Percentiles rank a stretch among this genome's conserved stretches.
phyloP scores from a whole-genome alignment of 129 eudicot genomes.

The Calendula officinalis region DNA sequence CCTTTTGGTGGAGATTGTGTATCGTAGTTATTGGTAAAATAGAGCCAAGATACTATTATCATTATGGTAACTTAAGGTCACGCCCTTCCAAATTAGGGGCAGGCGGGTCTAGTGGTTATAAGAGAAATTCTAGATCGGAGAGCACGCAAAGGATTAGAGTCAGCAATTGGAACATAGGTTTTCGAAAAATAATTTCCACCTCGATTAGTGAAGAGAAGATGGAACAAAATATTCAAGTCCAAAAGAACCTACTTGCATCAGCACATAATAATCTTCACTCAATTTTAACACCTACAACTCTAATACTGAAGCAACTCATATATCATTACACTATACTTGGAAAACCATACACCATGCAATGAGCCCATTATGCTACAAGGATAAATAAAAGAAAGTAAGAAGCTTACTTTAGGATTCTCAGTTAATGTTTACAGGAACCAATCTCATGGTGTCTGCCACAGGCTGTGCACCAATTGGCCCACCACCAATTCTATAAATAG shows the following conservation, averaged over 20 bases:
- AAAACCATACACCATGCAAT: neutral
- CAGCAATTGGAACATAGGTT: too few relatives aligned
- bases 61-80: too few relatives aligned
- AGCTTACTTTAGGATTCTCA: conserved; percentile 40
- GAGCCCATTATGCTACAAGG: neutral
- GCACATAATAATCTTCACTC: too few relatives aligned
- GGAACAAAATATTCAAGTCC: neutral
- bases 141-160: too few relatives aligned
- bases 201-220: too few relatives aligned
- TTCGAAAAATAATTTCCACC: too few relatives aligned
- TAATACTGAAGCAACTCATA: neutral
- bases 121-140: too few relatives aligned
- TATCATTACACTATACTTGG: conserved; percentile 8
- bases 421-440: conserved; percentile 64
- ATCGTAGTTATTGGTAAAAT: too few relatives aligned
- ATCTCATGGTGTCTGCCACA: conserved; percentile 82
- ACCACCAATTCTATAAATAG: conserved; percentile 79
- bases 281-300: conserved; percentile 2
- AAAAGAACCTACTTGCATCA: neutral
- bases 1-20: too few relatives aligned
- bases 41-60: too few relatives aligned
- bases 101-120: too few relatives aligned
- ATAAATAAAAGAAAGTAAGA: conserved; percentile 1
- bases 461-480: conserved; percentile 99
- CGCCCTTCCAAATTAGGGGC: too few relatives aligned